Conservation (phyloP, 2,329 filamentous ascomycete genomes). For the Aspergillus calidoustus region DNA sequence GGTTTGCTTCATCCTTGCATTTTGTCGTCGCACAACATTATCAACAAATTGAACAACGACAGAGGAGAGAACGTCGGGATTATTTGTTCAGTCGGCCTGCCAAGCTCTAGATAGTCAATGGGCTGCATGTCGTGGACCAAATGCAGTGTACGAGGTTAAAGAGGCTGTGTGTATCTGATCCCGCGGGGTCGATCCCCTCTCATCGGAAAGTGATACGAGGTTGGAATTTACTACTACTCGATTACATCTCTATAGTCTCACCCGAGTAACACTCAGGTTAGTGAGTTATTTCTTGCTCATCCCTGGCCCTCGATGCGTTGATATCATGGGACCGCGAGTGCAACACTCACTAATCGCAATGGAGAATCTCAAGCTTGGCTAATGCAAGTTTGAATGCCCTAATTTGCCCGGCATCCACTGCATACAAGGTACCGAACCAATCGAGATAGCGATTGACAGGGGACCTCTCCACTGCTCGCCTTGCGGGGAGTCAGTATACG, state of each 20-base stretch:
- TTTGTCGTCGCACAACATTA: neutral
- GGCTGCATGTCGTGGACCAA: neutral
- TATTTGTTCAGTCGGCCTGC: too few species aligned
- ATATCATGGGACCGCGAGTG: neutral
- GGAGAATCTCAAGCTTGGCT: neutral
- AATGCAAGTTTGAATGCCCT: too few species aligned
- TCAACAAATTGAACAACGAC: neutral
- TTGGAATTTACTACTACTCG: neutral
- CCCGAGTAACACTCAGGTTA: neutral
- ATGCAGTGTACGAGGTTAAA: neutral
- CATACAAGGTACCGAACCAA: neutral
- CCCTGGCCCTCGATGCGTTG: neutral
- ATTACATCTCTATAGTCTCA: neutral
- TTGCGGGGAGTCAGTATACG: neutral
- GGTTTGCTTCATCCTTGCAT: neutral
- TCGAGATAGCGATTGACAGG: neutral
- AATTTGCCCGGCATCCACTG: too few species aligned
- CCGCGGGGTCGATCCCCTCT: too few species aligned
- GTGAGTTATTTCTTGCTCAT: neutral
- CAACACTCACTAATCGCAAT: neutral
- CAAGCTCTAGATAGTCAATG: neutral
- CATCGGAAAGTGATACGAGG: too few species aligned
- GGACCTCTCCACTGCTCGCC: neutral
- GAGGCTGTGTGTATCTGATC: too few species aligned
- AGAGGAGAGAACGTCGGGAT: neutral